phyloP scores from a whole-genome alignment of 1,139 yeast species.

The Oligophagozyma castellii region DNA sequence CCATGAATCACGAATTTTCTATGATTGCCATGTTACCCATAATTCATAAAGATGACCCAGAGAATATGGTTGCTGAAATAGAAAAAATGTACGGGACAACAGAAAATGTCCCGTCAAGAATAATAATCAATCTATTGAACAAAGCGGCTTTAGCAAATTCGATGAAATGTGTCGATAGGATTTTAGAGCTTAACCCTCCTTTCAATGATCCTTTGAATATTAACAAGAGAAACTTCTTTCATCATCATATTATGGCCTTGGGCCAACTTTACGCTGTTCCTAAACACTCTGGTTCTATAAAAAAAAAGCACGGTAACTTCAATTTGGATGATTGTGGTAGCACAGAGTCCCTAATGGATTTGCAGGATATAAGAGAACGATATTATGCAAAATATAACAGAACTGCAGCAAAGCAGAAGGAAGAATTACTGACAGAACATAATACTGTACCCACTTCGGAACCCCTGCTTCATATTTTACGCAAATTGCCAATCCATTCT shows the following conservation, averaged over 20 bases:
- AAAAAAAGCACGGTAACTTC: neutral
- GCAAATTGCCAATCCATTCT: slow-evolving; percentile 38
- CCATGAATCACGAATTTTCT: slow-evolving; percentile 9
- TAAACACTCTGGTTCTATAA: neutral
- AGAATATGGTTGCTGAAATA: slow-evolving; percentile 30
- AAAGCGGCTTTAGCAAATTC: slow-evolving; percentile 46
- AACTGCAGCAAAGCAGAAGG: neutral
- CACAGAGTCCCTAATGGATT: neutral
- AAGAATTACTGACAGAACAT: too few species aligned
- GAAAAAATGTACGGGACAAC: slow-evolving; percentile 28
- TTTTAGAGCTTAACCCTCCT: slow-evolving; percentile 36
- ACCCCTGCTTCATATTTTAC: slow-evolving; percentile 31
- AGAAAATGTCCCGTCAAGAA: slow-evolving; percentile 25
- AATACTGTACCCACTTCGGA: too few species aligned
- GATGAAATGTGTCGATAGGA: slow-evolving; percentile 39
- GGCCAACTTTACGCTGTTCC: slow-evolving; percentile 34
- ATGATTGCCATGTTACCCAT: slow-evolving; percentile 8
- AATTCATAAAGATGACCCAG: slow-evolving; percentile 35
- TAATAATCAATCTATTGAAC: slow-evolving; percentile 36
- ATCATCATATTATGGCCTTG: slow-evolving; percentile 62
- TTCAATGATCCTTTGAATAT: slow-evolving; percentile 58
- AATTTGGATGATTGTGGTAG: neutral
- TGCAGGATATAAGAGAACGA: neutral
- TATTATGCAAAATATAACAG: slow-evolving; percentile 2
- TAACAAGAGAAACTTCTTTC: slow-evolving; percentile 73